Conservation (phyloP, 192 early-diverging fungal genomes). For the Allomyces javanicus region DNA sequence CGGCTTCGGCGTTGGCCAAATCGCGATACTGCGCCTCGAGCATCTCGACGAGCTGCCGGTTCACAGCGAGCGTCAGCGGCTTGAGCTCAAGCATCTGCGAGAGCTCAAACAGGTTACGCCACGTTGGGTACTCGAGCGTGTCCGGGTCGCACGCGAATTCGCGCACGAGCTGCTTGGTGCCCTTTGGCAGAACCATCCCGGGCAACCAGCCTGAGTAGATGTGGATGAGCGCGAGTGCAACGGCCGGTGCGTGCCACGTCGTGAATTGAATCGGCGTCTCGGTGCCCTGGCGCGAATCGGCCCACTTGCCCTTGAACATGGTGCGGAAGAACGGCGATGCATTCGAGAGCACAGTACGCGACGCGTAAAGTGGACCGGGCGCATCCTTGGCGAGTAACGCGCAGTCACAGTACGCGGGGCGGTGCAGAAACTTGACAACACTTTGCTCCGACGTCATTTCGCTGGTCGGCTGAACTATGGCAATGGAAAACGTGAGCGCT, state of each 20-base stretch:
- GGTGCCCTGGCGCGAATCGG: not conserved
- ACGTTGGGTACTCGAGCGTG: not conserved
- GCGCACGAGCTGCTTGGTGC: not conserved
- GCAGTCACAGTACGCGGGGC: not conserved
- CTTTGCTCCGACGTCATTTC: not conserved
- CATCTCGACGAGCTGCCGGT: not conserved
- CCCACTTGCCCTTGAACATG: not conserved
- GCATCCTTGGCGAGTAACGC: not conserved
- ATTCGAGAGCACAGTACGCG: not conserved
- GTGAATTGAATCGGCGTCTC: not conserved
- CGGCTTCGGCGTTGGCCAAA: too few relatives aligned
- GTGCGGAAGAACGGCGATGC: not conserved
- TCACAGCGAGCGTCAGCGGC: not conserved
- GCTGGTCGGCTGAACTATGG: too few relatives aligned
- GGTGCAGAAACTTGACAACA: not conserved
- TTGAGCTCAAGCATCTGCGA: not conserved
- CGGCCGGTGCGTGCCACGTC: too few relatives aligned
- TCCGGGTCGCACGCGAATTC: not conserved
- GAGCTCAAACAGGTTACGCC: not conserved
- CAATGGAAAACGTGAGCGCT: too few relatives aligned
- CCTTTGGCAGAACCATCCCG: not conserved
- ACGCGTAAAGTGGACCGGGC: not conserved
- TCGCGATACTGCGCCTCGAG: not conserved
- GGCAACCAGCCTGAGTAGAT: not conserved
- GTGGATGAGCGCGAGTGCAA: not conserved